These are phyloP conservation scores for Thelonectria rubi DNA, from an alignment of 2,329 filamentous ascomycete species.

Conservation along the genomic window DNA sequence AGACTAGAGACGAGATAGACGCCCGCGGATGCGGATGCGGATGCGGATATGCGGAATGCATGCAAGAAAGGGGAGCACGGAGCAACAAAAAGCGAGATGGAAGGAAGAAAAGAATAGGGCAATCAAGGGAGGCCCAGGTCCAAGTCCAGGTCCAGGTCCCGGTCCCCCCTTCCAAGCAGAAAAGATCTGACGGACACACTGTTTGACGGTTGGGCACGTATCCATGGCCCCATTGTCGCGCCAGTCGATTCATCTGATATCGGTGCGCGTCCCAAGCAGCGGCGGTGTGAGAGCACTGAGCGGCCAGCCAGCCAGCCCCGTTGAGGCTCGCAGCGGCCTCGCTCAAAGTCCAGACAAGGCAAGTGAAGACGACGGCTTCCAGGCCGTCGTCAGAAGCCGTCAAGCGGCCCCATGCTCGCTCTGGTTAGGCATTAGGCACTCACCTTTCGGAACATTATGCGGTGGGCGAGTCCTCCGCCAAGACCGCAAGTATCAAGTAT, in stretches of 20 bases:
- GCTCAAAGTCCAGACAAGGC: neutral
- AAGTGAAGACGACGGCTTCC: slow-evolving; percentile 2
- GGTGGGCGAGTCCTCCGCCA: slow-evolving; percentile 35
- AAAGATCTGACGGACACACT: neutral
- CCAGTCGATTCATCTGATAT: neutral
- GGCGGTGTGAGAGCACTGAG: neutral
- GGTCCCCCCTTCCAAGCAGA: too few species aligned
- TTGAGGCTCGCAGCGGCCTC: neutral
- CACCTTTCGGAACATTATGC: slow-evolving; percentile 39
- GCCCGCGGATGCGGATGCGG: slow-evolving; percentile 20
- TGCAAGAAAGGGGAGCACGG: slow-evolving; percentile 17
- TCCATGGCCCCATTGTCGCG: neutral
- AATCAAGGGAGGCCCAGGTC: too few species aligned
- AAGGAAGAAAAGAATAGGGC: neutral
- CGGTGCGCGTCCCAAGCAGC: neutral
- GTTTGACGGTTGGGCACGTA: neutral
- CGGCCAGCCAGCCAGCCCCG: too few species aligned
- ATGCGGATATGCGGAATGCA: slow-evolving; percentile 27
- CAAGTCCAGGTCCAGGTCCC: too few species aligned
- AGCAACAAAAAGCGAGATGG: neutral
- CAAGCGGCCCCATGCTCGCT: slow-evolving; percentile 24
- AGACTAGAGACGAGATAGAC: slow-evolving; percentile 26
- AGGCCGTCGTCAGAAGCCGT: neutral
- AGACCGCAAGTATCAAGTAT: slow-evolving; percentile 29
- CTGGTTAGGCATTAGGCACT: slow-evolving; percentile 32